Percentiles rank a stretch among this genome's conserved stretches.
phyloP scores from a whole-genome alignment of 345 rosid species.

The Aegle marmelos region DNA sequence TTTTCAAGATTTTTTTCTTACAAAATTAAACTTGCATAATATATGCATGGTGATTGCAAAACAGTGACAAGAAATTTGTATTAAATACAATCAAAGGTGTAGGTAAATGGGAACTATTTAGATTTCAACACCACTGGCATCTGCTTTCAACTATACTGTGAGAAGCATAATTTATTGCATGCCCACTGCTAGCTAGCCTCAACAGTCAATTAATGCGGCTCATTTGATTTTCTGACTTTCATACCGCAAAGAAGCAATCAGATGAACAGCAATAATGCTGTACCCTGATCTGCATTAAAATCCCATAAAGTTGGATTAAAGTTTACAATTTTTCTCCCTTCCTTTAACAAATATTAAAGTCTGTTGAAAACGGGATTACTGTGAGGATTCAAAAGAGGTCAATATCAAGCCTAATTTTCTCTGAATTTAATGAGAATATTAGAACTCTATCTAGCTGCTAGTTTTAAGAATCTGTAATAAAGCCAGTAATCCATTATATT shows the following conservation, averaged over 20 bases:
- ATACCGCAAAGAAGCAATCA: slow-evolving; percentile 10
- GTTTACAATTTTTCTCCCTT: not conserved
- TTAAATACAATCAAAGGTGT: not conserved
- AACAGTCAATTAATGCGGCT: slow-evolving; percentile 65
- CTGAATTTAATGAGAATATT: not conserved
- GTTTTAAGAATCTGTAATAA: not conserved
- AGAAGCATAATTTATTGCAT: not conserved
- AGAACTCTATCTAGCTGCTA: not conserved
- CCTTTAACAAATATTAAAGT: not conserved
- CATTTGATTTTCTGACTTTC: slow-evolving; percentile 38
- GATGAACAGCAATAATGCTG: slow-evolving; percentile 27
- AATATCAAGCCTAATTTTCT: not conserved
- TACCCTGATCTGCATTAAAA: not conserved
- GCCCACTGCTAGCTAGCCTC: not conserved
- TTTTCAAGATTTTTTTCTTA: no score
- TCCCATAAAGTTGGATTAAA: not conserved
- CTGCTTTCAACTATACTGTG: not conserved
- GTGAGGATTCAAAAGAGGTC: slow-evolving; percentile 12
- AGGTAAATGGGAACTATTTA: not conserved
- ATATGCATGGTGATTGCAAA: not conserved
- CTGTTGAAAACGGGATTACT: not conserved
- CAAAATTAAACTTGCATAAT: not conserved
- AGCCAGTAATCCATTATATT: slow-evolving; percentile 5
- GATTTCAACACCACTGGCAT: not conserved
- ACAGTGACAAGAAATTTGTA: not conserved